Evolutionary conservation across 2,329 filamentous ascomycete species (phyloP), one percentile per base, ranked within the genome.

Genomic region (Paecilomyces fulvus): DNA sequence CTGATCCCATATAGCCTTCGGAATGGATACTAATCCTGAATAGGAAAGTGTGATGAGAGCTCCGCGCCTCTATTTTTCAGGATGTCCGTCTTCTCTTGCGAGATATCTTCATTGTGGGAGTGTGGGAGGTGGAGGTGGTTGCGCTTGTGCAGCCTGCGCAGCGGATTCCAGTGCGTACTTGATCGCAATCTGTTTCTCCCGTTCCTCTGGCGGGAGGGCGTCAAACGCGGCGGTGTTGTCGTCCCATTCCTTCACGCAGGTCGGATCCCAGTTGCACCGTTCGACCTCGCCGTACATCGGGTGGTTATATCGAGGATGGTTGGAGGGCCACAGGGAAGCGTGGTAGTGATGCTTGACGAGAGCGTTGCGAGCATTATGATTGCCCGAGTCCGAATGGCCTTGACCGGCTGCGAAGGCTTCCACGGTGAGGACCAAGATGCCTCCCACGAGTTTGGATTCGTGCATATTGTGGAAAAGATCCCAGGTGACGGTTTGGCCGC

Each of bases 271-370:
- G 65, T 89, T 89, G 70, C 86, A 89, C 61, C 79, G 76, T 67
- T 89, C 86, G 0, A 89, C 85, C 68, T 87, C 83, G 5, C 84
- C 86, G 64, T 85, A 88, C 54, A 84, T 81, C 1, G 85, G 85
- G 66, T 89, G 86, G 51, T 77, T 84, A 72, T 80, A 87, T 30
- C 86, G 78, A 1, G 83, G 85, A 65, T 89, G 86, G 2, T 77
- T 76, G 54, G 79, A 81, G 2, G 86, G 87, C 87, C 87, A 89
- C 58, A 83, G 81, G 1, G 85, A 89, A 0, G 87, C 87, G 68
- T 89, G 87, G 64, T 88, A 90, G 69, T 89, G 85, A 66, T 90
- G 87, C 69, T 85, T 87, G 23, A 89, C 85, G 1, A 89, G 75
- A 1, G 87, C 86, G 20, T 79, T 79, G 53, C 84, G 77, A 1